phyloP scores from a whole-genome alignment of 371 early-diverging fungal species.

The Basidiobolus meristosporus region DNA sequence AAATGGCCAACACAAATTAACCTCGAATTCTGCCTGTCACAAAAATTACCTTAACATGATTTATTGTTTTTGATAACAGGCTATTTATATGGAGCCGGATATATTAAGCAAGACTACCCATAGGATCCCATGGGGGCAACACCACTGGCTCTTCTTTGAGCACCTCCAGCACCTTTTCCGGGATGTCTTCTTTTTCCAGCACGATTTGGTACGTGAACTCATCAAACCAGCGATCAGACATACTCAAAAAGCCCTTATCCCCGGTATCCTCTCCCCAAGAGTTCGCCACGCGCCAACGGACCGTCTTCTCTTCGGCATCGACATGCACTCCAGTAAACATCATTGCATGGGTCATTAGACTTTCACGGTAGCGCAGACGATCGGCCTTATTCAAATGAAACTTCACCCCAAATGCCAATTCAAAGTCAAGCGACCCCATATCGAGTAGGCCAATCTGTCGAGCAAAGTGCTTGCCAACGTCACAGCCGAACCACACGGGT shows the following conservation, averaged over 20 bases:
- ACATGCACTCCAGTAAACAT: conserved; percentile 65
- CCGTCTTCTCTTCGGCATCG: conserved; percentile 26
- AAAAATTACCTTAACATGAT: too few species aligned
- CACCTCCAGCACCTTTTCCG: conserved; percentile 29
- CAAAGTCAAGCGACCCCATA: conserved; percentile 38
- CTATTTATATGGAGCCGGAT: too few species aligned
- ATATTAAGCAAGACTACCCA: conserved; percentile 34
- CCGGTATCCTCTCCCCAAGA: conserved; percentile 51
- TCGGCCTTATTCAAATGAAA: conserved; percentile 47
- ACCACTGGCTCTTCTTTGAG: conserved; percentile 38
- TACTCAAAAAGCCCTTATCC: conserved; percentile 54
- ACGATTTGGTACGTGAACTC: conserved; percentile 71
- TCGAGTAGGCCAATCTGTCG: conserved; percentile 41
- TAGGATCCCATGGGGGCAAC: conserved; percentile 57
- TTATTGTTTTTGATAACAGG: too few species aligned
- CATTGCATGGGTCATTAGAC: conserved; percentile 72
- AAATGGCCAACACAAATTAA: too few species aligned
- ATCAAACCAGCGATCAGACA: conserved; percentile 66
- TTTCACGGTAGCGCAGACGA: conserved; percentile 51
- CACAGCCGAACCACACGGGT: conserved; percentile 74
- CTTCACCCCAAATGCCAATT: conserved; percentile 37
- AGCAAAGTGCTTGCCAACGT: conserved; percentile 41
- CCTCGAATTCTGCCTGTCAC: too few species aligned
- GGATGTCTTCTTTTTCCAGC: conserved; percentile 36
- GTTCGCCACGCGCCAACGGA: conserved; percentile 71